Base-by-base conservation (phyloP, 768 basidiomycete genomes). In the Mycena metata region DNA sequence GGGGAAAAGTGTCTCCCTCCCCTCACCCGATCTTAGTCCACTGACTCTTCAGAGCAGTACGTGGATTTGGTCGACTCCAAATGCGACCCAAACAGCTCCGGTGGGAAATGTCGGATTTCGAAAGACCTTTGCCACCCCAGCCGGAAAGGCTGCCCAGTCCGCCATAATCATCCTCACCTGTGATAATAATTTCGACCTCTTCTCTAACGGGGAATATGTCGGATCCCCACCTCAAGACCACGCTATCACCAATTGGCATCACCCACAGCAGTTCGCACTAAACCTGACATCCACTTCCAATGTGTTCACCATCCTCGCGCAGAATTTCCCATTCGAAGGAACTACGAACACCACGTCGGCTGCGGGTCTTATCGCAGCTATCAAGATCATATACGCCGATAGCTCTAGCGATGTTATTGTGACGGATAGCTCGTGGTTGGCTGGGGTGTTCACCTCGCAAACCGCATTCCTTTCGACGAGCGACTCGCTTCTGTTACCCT, bases 51-150 rank as follows among this genome's bases (percentile, higher is more conserved):
- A 43, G 15, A 51, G 35, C 35, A 60, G 68, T 35, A 47, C 23
- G 0, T 69, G 63, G 68, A 63, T 69, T 30, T 69, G 68, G 68
- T 64, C 68, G 9, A 60, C 57, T 1, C 3, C 54, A 11, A 45
- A 64, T 36, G 56, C 57, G 15, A 10, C 3, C 15, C 23, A n/a
- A 16, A 33, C 1, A 6, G 68, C 68, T 2, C 41, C 62, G 2
- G 47, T 39, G 5, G 62, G 63, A 16, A 51, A 21, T 2, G 62
- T 69, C 16, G 68, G 57, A 26, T 69, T 69, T 33, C 68, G 68
- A 17, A 58, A 47, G 42, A 55, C 57, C 16, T 41, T 64, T 13
- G 2, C 42, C 8, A 47, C 43, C 15, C 63, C 68, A 5, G 13
- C 16, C 24, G 68, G 68, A 8, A 60, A 69, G 45, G 36, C 13